Evolutionary conservation across 371 early-diverging fungal species (phyloP).

Genomic region (Mortierella sp.): DNA sequence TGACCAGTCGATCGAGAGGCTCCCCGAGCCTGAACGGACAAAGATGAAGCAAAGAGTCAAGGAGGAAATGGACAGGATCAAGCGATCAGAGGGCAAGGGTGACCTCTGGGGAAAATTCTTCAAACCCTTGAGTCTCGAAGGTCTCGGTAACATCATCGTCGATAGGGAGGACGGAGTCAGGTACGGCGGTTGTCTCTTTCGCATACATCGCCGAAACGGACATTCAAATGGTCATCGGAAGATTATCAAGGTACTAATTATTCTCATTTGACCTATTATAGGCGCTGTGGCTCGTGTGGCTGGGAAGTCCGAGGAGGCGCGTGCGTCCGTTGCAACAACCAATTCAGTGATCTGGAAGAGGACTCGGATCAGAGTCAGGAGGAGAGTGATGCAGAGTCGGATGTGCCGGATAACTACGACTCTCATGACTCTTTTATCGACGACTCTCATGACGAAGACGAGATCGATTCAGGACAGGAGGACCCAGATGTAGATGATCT

Average conservation of each 20-base stretch:
- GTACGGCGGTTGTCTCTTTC: constrained; percentile 13
- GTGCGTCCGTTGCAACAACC: constrained; percentile 35
- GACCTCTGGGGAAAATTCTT: constrained; percentile 48
- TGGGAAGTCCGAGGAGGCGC: constrained; percentile 48
- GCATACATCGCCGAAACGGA: neutral
- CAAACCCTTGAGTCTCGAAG: constrained; percentile 30
- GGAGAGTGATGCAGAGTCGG: constrained; percentile 27
- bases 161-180: constrained; percentile 51
- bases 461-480: constrained; percentile 7
- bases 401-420: constrained; percentile 47
- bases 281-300: constrained; percentile 49
- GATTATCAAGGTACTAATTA: neutral
- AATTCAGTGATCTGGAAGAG: constrained; percentile 40
- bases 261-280: constrained; percentile 16
- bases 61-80: constrained; percentile 34
- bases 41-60: constrained; percentile 23
- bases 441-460: constrained; percentile 3
- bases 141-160: constrained; percentile 22
- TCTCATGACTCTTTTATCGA: constrained; percentile 57
- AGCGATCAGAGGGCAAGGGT: constrained; percentile 17
- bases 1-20: constrained; percentile 27
- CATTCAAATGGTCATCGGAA: neutral
- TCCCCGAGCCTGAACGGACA: constrained; percentile 43
- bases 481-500: constrained; percentile 25
- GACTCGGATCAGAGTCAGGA: constrained; percentile 51